Base-by-base conservation (phyloP, 108 stramenopile species). In the Asterionellopsis glacialis region DNA sequence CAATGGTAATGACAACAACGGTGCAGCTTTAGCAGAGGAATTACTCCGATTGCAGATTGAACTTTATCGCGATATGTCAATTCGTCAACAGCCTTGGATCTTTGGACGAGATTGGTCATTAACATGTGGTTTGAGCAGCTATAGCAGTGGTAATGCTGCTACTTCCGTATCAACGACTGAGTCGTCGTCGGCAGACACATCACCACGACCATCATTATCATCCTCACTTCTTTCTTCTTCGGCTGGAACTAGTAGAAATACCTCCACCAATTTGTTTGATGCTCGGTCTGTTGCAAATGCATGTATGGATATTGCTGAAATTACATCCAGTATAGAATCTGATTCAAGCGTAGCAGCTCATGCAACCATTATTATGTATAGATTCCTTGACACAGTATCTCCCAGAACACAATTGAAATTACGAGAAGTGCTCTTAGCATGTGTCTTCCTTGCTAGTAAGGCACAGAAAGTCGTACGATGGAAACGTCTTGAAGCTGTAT, bases 81-180 rank as follows among this genome's bases (percentile, higher is more conserved):
- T 79, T 57, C 78, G 91, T 18, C 60, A 81, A 42, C 76, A 85
- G 39, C 73, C 69, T 23, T 93, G 91, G 91, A 80, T 83, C 6
- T 93, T 89, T 69, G 91, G 91, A 9, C 67, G 86, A 26, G 91
- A 93, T 58, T 93, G 91, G 91, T 67, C 87, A 1, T 59, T 85
- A 55, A 12, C 47, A 59, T 38, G 61, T 53, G 14, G 57, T 55
- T 45, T 43, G 39, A 59, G 26, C 19, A 61, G 55, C 45, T 33
- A 33, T 7, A 33, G 33, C 7, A 7, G 33, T 5, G 7, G 33
- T 33, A 33, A 7, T 33, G 33, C 33, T 5, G 7, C 5, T 33
- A 33, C 33, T 7, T 5, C 5, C 7, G 33, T 7, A 2, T 33
- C 7, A 33, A 33, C 33, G 33, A 33, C 33, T 5, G 33, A 2